phyloP scores from a whole-genome alignment of 2,329 filamentous ascomycete species.

The Hymenoscyphus scutula region DNA sequence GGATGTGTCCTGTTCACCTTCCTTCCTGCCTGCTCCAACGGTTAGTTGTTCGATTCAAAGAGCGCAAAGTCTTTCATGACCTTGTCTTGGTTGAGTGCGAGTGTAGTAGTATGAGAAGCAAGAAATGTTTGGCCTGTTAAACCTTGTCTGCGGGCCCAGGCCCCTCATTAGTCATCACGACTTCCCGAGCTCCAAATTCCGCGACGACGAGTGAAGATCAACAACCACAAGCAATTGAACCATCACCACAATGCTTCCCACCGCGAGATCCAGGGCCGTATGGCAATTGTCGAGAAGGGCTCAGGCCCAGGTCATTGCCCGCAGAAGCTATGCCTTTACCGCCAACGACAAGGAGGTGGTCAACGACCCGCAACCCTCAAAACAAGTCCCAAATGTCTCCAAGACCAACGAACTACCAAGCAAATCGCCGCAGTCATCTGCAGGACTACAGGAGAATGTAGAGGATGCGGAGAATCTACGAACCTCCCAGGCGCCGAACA shows the following conservation, averaged over 20 bases:
- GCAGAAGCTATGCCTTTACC: conserved; percentile 37
- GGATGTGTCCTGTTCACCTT: neutral
- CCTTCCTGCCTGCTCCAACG: neutral
- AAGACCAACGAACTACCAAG: conserved; percentile 57
- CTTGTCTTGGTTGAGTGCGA: neutral
- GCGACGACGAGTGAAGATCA: conserved; percentile 2
- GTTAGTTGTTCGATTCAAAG: neutral
- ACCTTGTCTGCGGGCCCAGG: neutral
- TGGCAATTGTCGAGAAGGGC: conserved; percentile 40
- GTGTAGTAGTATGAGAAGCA: neutral
- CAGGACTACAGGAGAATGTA: conserved; percentile 53
- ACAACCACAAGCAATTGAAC: conserved; percentile 28
- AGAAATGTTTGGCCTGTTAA: conserved; percentile 10
- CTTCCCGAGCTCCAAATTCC: conserved; percentile 14
- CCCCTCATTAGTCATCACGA: conserved; percentile 4
- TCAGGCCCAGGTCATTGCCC: conserved; percentile 31
- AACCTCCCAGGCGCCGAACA: conserved; percentile 77
- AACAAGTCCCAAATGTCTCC: conserved; percentile 53
- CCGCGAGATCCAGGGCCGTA: conserved; percentile 40
- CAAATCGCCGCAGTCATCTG: conserved; percentile 49
- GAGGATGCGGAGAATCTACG: conserved; percentile 39
- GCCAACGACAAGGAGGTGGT: conserved; percentile 49
- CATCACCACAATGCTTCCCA: conserved; percentile 43
- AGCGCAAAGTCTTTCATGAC: conserved; percentile 3
- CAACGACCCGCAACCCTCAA: conserved; percentile 44